phyloP scores from a whole-genome alignment of 768 basidiomycete genomes.

The Pleurotus pulmonarius region DNA sequence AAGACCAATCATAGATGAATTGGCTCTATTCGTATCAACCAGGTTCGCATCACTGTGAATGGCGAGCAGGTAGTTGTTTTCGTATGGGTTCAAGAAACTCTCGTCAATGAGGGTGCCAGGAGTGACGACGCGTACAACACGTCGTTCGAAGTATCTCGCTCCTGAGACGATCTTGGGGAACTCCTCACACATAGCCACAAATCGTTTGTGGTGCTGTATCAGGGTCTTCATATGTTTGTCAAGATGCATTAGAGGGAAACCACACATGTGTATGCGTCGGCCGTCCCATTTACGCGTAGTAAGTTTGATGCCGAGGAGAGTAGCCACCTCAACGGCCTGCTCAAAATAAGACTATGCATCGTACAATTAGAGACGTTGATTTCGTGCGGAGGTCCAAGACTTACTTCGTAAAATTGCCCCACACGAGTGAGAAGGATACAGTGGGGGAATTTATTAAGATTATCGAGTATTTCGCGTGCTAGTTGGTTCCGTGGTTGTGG shows the following conservation, averaged over 20 bases:
- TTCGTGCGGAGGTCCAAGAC: constrained; percentile 1
- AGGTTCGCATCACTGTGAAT: constrained; percentile 23
- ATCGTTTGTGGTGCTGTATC: constrained; percentile 77
- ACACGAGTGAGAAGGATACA: constrained; percentile 90
- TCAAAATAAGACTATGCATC: constrained; percentile 82
- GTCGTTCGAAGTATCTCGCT: constrained; percentile 67
- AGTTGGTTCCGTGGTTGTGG: constrained; percentile 40
- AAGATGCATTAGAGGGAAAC: constrained; percentile 83
- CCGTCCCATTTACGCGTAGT: constrained; percentile 74
- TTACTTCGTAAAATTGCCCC: constrained; percentile 93
- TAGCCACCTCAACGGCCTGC: constrained; percentile 77
- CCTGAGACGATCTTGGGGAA: constrained; percentile 51
- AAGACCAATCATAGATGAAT: constrained; percentile 46
- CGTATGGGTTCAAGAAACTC: constrained; percentile 76
- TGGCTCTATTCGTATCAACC: constrained; percentile 8
- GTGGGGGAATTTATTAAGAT: constrained; percentile 76
- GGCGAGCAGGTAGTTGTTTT: constrained; percentile 88
- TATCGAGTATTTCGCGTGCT: constrained; percentile 66
- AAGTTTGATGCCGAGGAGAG: constrained; percentile 78
- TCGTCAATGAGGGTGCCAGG: constrained; percentile 95
- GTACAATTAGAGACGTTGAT: no score
- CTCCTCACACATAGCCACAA: constrained; percentile 94
- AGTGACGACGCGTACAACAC: constrained; percentile 83
- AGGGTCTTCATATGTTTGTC: constrained; percentile 85
- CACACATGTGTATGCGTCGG: constrained; percentile 75